Conservation (phyloP, 441 rosid genomes). For the Eugenia klotzschiana region DNA sequence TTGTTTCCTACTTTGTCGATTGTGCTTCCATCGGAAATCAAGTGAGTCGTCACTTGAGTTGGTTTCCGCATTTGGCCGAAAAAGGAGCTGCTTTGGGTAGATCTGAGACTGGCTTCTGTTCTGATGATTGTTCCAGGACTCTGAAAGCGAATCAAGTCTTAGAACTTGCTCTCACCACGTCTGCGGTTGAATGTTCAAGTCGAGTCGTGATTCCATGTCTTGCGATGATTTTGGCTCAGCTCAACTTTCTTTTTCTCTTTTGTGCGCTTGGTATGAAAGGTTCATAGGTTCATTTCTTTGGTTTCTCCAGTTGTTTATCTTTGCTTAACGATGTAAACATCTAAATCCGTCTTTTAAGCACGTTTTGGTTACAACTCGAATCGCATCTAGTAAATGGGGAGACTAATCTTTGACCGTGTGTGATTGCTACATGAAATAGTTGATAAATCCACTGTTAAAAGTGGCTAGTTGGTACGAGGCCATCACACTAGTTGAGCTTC, state of each 20-base stretch:
- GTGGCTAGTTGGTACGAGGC: neutral
- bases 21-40: neutral
- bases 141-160: neutral
- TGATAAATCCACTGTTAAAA: neutral
- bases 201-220: neutral
- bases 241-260: neutral
- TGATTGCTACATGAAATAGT: neutral
- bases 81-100: neutral
- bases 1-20: neutral
- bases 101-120: neutral
- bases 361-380: too few species aligned
- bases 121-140: neutral
- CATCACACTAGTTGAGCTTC: neutral
- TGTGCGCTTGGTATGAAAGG: neutral
- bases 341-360: too few species aligned
- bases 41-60: neutral
- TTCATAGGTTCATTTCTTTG: neutral
- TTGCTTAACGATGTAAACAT: neutral
- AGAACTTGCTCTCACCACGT: neutral
- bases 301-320: neutral
- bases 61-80: neutral
- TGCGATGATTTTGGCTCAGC: neutral
- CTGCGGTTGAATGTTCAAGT: neutral
- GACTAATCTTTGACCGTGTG: neutral
- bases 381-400: neutral